phyloP scores from a whole-genome alignment of 345 rosid genomes.

The Carallia pectinifolia region DNA sequence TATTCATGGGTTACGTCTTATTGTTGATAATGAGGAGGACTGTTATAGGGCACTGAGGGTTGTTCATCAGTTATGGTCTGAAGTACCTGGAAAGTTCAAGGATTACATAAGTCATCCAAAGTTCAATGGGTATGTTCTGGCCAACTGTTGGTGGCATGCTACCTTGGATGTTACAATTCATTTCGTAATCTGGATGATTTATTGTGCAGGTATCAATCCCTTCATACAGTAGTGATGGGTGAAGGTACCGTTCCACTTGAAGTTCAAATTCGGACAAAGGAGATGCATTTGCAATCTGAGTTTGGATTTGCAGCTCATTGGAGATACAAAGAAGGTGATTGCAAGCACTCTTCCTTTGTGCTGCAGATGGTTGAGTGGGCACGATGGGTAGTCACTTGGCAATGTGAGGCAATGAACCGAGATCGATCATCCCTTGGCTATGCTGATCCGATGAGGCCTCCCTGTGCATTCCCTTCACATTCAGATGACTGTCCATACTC shows the following conservation, averaged over 20 bases:
- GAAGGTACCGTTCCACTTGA: conserved; percentile 76
- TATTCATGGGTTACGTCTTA: conserved; percentile 85
- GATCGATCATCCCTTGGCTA: conserved; percentile 47
- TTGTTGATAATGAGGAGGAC: conserved; percentile 78
- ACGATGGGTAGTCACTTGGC: conserved; percentile 93
- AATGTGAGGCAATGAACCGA: conserved; percentile 82
- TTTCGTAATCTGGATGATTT: conserved; percentile 23
- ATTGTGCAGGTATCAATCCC: conserved; percentile 70
- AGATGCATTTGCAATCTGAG: conserved; percentile 96
- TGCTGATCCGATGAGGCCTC: conserved; percentile 52
- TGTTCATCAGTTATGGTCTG: conserved; percentile 77
- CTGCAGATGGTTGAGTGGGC: conserved; percentile 99
- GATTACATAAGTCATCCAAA: conserved; percentile 83
- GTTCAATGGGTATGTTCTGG: conserved; percentile 69
- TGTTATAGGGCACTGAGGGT: conserved; percentile 70
- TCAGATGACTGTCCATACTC: conserved; percentile 72
- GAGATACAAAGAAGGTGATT: conserved; percentile 93
- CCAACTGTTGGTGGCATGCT: neutral
- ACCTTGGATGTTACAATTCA: neutral
- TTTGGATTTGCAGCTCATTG: conserved; percentile 98
- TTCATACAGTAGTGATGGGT: conserved; percentile 83
- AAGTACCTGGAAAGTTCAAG: conserved; percentile 86
- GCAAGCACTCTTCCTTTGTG: conserved; percentile 72
- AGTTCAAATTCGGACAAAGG: conserved; percentile 89
- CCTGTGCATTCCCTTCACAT: conserved; percentile 81